Conservation (phyloP, 352 stramenopile species). For the Phytophthora agathidicida region DNA sequence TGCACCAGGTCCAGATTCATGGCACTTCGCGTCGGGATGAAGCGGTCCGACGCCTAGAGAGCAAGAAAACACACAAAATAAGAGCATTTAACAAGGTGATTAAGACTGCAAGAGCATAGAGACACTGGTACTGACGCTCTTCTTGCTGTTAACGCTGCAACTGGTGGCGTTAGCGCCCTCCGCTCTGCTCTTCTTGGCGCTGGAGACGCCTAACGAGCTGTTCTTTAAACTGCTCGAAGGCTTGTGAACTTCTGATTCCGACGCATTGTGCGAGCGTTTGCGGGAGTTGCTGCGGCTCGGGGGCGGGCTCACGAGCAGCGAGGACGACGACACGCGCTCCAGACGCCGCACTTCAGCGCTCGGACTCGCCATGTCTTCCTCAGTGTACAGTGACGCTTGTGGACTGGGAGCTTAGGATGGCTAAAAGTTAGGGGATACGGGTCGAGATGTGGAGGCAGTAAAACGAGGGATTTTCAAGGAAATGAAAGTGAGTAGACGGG, state of each 20-base stretch:
- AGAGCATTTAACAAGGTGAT: conserved; percentile 11
- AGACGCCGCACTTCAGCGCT: conserved; percentile 18
- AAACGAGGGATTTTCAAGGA: neutral
- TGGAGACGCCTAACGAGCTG: conserved; percentile 14
- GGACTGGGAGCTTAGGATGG: too few species aligned
- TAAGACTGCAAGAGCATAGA: neutral
- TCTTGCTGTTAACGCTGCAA: conserved; percentile 25
- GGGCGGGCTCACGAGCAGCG: conserved; percentile 16
- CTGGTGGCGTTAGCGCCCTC: conserved; percentile 11
- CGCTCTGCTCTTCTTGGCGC: conserved; percentile 44
- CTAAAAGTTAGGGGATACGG: conserved; percentile 1
- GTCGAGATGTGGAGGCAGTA: neutral
- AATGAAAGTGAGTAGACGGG: too few species aligned
- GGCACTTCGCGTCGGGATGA: conserved; percentile 86
- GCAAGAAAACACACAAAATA: conserved; percentile 10
- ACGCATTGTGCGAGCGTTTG: conserved; percentile 34
- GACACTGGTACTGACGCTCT: conserved; percentile 29
- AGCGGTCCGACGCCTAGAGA: conserved; percentile 66
- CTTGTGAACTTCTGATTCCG: conserved; percentile 28
- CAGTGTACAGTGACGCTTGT: too few species aligned
- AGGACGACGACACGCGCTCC: conserved; percentile 13
- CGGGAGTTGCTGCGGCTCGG: conserved; percentile 18
- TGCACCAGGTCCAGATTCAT: conserved; percentile 88
- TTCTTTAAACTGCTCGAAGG: conserved; percentile 21
- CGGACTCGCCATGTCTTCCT: conserved; percentile 29